Percentiles rank a stretch among this genome's conserved stretches.
phyloP scores from a whole-genome alignment of 2,329 filamentous ascomycete species.

The Hypoxylon sp. region DNA sequence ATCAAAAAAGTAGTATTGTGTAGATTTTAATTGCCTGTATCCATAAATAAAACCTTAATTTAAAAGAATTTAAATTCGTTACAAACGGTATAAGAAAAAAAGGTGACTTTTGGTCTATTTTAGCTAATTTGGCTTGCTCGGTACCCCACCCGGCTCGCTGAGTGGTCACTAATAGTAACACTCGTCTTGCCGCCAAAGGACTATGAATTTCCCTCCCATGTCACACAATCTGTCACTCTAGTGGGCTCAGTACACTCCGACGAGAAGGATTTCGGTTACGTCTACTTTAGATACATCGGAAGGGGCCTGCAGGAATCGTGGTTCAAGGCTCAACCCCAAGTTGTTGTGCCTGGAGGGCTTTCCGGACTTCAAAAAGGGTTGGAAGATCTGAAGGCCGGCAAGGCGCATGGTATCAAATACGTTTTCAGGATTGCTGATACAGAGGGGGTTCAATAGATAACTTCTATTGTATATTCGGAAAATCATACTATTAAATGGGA shows the following conservation, averaged over 20 bases:
- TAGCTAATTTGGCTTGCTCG: too few relatives aligned
- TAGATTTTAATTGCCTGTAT: too few relatives aligned
- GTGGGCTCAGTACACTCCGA: conserved; percentile 48
- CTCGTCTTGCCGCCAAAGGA: conserved; percentile 57
- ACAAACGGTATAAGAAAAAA: too few relatives aligned
- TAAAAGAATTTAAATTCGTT: too few relatives aligned
- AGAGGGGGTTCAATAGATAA: conserved; percentile 41
- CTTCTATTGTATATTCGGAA: background rate
- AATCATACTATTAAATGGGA: background rate
- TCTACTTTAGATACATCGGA: conserved; percentile 58
- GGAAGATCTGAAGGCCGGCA: conserved; percentile 55
- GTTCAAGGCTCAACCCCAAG: conserved; percentile 59
- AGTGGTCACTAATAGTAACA: too few relatives aligned
- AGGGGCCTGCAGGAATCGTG: conserved; percentile 57
- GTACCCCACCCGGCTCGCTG: too few relatives aligned
- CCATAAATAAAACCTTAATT: too few relatives aligned
- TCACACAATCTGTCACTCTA: conserved; percentile 40
- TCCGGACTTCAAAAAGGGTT: conserved; percentile 57
- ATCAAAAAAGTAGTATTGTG: too few relatives aligned
- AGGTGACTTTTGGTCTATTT: too few relatives aligned
- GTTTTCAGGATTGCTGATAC: conserved; percentile 58
- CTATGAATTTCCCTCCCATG: conserved; percentile 49
- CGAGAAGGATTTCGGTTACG: conserved; percentile 50
- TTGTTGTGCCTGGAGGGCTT: conserved; percentile 55
- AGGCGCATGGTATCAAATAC: conserved; percentile 62